Conservation (phyloP, 768 basidiomycete genomes). For the Clitopilus hobsonii region DNA sequence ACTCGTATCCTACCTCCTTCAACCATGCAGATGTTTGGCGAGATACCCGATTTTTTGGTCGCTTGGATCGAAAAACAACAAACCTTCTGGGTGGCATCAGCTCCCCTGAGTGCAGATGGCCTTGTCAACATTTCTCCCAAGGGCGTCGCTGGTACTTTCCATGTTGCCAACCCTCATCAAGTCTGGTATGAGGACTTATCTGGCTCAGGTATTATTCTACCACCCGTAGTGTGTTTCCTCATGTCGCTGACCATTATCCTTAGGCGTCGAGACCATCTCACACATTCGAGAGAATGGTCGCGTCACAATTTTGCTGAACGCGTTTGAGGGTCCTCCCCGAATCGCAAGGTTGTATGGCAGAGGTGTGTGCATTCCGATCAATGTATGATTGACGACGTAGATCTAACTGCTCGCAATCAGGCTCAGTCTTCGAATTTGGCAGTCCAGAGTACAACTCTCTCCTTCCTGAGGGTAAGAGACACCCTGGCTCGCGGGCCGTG, state of each 20-base stretch:
- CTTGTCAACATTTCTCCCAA: slow-evolving; percentile 71
- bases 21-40: slow-evolving; percentile 53
- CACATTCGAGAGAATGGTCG: slow-evolving; percentile 59
- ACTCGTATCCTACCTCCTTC: neutral
- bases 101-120: slow-evolving; percentile 51
- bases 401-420: slow-evolving; percentile 22
- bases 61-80: slow-evolving; percentile 61
- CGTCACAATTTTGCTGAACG: slow-evolving; percentile 57
- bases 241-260: neutral
- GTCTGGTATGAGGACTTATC: slow-evolving; percentile 78
- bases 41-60: slow-evolving; percentile 49
- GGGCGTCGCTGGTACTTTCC: slow-evolving; percentile 59
- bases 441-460: slow-evolving; percentile 54
- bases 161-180: slow-evolving; percentile 44
- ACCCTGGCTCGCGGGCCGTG: slow-evolving; percentile 54
- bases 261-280: slow-evolving; percentile 37
- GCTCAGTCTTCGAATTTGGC: slow-evolving; percentile 57
- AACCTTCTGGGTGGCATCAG: slow-evolving; percentile 69
- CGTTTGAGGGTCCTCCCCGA: slow-evolving; percentile 56
- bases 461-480: slow-evolving; percentile 40
- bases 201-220: slow-evolving; percentile 50
- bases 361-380: slow-evolving; percentile 30
- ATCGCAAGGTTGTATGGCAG: slow-evolving; percentile 56
- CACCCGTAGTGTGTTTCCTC: neutral
- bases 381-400: slow-evolving; percentile 5